Conservation (phyloP, 345 rosid genomes). For the Lepidium sativum region DNA sequence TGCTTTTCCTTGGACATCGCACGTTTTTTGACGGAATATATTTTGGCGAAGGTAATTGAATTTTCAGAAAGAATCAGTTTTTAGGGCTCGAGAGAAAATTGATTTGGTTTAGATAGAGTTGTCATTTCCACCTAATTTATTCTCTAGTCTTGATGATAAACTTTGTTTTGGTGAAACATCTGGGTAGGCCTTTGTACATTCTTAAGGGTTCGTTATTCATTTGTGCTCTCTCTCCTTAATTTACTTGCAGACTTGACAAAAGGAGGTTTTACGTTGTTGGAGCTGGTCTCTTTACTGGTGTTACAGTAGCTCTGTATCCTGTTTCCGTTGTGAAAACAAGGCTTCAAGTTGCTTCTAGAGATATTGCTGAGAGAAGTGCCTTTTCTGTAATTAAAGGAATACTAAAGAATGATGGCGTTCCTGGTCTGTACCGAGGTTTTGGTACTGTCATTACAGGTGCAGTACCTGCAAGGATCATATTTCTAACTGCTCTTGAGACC, state of each 20-base stretch:
- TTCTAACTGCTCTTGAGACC: conserved; percentile 84
- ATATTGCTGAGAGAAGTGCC: conserved; percentile 63
- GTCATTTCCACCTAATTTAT: background rate
- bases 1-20: background rate
- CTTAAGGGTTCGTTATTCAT: background rate
- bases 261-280: conserved; percentile 83
- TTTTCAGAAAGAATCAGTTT: background rate
- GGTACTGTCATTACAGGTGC: conserved; percentile 96
- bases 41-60: conserved; percentile 1
- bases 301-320: conserved; percentile 86
- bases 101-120: background rate
- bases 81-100: background rate
- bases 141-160: background rate
- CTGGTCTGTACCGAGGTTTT: conserved; percentile 90
- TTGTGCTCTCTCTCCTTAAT: background rate
- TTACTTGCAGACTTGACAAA: conserved; percentile 76
- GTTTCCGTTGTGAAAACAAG: conserved; percentile 88
- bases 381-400: conserved; percentile 70
- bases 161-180: background rate
- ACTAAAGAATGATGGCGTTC: conserved; percentile 73
- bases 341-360: conserved; percentile 89
- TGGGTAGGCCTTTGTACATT: background rate
- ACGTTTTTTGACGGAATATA: background rate
- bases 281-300: conserved; percentile 93
- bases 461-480: conserved; percentile 79